Percentiles rank a stretch among this genome's conserved stretches.
phyloP scores from a whole-genome alignment of 2,329 filamentous ascomycete species.

The Claviceps paspali region DNA sequence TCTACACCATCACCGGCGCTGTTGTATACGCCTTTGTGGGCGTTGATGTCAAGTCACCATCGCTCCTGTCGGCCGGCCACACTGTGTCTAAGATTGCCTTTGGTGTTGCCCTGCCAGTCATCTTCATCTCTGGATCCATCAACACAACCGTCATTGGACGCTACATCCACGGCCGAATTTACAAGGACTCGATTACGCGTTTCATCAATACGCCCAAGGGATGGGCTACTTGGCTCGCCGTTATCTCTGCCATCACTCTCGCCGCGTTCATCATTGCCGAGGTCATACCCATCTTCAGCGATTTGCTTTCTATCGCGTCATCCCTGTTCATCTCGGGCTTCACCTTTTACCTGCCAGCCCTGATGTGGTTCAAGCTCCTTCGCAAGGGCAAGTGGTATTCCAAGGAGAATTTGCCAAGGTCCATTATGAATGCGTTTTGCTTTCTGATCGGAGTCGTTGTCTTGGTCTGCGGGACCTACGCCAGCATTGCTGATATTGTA shows the following conservation, averaged over 20 bases:
- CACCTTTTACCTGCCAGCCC: constrained; percentile 22
- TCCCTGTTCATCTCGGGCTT: constrained; percentile 30
- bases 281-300: constrained; percentile 56
- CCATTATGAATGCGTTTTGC: constrained; percentile 11
- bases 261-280: constrained; percentile 56
- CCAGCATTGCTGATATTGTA: constrained; percentile 14
- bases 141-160: constrained; percentile 36
- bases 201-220: constrained; percentile 33
- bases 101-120: constrained; percentile 55
- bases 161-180: constrained; percentile 31
- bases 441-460: constrained; percentile 13
- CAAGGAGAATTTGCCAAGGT: constrained; percentile 12
- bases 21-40: constrained; percentile 59
- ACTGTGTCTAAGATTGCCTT: constrained; percentile 51
- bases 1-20: constrained; percentile 53
- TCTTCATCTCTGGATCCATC: constrained; percentile 60
- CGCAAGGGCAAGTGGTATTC: constrained; percentile 13
- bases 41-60: constrained; percentile 45
- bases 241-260: constrained; percentile 42
- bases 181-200: constrained; percentile 25
- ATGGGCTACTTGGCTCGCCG: constrained; percentile 39
- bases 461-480: constrained; percentile 13
- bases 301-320: constrained; percentile 39
- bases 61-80: constrained; percentile 47
- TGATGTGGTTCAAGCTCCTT: constrained; percentile 25